Base-by-base conservation (phyloP, 495 filamentous ascomycete genomes). In the Thermothielavioides terrestris region DNA sequence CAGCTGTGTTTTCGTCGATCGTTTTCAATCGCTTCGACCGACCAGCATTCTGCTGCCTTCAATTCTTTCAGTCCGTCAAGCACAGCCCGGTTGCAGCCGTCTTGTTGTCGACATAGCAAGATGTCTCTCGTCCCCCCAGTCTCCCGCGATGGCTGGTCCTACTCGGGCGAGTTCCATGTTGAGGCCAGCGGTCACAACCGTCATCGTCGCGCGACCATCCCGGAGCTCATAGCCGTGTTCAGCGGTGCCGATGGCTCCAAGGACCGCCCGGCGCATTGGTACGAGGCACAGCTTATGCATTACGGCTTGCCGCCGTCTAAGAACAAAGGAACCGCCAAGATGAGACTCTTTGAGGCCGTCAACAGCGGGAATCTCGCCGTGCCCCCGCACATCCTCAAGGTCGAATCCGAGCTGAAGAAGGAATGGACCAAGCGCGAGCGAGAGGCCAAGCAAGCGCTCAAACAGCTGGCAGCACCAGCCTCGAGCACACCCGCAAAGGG, bases 281-380 rank as follows among this genome's bases (percentile, higher is more conserved):
- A 77, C 42, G 71, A 76, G 46, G 78, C 78, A 3, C 77, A 83
- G 45, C 66, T 81, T 18, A 56, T 79, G 3, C 77, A 83, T 45
- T 81, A 81, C 61, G 77, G 77, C 4, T 59, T 83, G 0, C 67
- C 60, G 14, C 67, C 66, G 1, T 77, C 74, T 31, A 77, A 76
- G 55, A 67, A 65, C 25, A 80, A 82, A 56, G 73, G 73, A 5
- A 71, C 69, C 0, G 77, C 79, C 18, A 75, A 78, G 59, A 75
- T 77, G 69, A 61, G 77, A 25, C 63, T 83, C 5, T 67, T 71
- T 26, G 73, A 79, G 48, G 74, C 73, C 17, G 52, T 80, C 41
- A 73, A 73, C 40, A 47, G 48, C 15, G 70, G 64, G 6, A 67
- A 61, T 7, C 49, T 82, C 1, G 54, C 54, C 1, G 68, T 81